Evolutionary conservation across 2,329 filamentous ascomycete genomes (phyloP).

Genomic region (Juglanconis oblonga): DNA sequence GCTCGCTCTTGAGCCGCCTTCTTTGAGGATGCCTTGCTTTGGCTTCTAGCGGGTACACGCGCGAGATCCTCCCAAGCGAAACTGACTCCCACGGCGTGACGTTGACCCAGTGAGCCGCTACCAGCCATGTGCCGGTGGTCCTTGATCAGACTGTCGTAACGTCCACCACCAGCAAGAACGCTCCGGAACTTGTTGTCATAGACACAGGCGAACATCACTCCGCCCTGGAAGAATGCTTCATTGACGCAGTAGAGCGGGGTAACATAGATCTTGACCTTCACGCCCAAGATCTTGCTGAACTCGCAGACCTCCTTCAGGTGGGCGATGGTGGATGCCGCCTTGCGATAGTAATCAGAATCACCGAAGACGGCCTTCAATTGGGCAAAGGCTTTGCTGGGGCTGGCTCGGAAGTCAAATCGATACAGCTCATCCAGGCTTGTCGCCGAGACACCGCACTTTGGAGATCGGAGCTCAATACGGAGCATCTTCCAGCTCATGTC

Average conservation of each 20-base stretch:
- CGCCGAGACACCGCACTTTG: slow-evolving; percentile 75
- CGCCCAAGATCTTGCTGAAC: slow-evolving; percentile 71
- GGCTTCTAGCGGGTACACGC: slow-evolving; percentile 55
- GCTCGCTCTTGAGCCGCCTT: slow-evolving; percentile 61
- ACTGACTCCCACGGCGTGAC: slow-evolving; percentile 89
- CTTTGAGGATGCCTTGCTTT: slow-evolving; percentile 62
- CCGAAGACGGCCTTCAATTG: slow-evolving; percentile 60
- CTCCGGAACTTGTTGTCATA: slow-evolving; percentile 81
- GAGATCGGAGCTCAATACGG: slow-evolving; percentile 75
- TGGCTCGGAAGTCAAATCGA: slow-evolving; percentile 82
- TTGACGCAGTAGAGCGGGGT: slow-evolving; percentile 85
- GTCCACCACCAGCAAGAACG: slow-evolving; percentile 88
- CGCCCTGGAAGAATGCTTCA: slow-evolving; percentile 83
- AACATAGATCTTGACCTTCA: slow-evolving; percentile 77
- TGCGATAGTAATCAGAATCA: slow-evolving; percentile 66
- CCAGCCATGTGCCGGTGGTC: slow-evolving; percentile 73
- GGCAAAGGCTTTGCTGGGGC: slow-evolving; percentile 54
- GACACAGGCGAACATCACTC: slow-evolving; percentile 85
- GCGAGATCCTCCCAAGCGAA: slow-evolving; percentile 82
- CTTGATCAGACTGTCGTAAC: slow-evolving; percentile 86
- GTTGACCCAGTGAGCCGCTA: slow-evolving; percentile 42
- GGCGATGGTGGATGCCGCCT: slow-evolving; percentile 71
- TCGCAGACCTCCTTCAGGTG: slow-evolving; percentile 76
- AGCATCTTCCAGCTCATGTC: slow-evolving; percentile 82
- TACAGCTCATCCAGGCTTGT: slow-evolving; percentile 89